phyloP scores from a whole-genome alignment of 148 eudicot genomes.

The Heliamphora exappendiculata region DNA sequence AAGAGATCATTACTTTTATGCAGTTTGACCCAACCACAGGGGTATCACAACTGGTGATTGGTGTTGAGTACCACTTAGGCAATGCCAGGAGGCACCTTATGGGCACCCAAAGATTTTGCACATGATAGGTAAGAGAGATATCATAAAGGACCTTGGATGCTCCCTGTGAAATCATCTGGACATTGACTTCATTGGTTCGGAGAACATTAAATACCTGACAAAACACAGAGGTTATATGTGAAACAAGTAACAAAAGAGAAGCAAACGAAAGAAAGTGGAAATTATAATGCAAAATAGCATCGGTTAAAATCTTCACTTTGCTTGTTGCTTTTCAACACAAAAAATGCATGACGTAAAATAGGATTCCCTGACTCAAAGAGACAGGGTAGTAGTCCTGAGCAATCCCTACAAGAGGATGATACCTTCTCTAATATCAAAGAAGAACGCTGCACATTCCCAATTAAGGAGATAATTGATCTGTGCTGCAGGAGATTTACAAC shows the following conservation, averaged over 20 bases:
- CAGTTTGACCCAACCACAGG: too few species aligned
- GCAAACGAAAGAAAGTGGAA: not conserved
- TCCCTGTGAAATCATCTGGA: constrained; percentile 94
- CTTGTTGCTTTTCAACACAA: not conserved
- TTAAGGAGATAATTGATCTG: constrained; percentile 76
- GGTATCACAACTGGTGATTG: too few species aligned
- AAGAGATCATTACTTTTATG: too few species aligned
- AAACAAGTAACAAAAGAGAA: not conserved
- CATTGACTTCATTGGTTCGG: constrained; percentile 56
- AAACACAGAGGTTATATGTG: not conserved
- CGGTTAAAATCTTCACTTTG: not conserved
- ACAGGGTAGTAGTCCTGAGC: not conserved
- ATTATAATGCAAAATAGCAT: not conserved
- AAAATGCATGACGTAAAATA: not conserved
- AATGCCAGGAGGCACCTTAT: too few species aligned
- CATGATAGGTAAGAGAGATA: not conserved
- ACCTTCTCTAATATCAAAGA: constrained; percentile 76
- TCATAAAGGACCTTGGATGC: constrained; percentile 54
- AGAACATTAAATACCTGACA: constrained; percentile 66
- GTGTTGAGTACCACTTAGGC: too few species aligned
- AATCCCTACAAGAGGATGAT: not conserved
- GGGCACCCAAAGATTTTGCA: too few species aligned
- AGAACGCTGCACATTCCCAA: constrained; percentile 81
- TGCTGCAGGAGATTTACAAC: constrained; percentile 70
- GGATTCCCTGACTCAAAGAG: not conserved